phyloP scores from a whole-genome alignment of 1,284 basidiomycete species.

The Ustilago crameri region DNA sequence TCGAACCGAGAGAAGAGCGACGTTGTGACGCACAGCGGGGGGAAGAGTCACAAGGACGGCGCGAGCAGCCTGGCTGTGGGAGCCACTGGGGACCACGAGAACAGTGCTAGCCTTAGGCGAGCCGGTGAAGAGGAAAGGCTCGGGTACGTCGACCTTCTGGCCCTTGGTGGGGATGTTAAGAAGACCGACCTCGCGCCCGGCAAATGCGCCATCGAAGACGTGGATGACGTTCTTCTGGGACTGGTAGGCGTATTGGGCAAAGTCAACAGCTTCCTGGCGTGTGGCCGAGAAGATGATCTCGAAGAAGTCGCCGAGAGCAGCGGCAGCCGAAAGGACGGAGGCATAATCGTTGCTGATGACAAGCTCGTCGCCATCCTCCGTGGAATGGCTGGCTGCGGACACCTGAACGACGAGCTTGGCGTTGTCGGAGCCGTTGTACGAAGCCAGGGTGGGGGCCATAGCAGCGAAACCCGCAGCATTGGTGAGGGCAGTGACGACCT shows the following conservation, averaged over 20 bases:
- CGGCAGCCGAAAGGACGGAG: conserved; percentile 61
- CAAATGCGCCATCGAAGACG: conserved; percentile 67
- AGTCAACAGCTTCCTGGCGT: conserved; percentile 62
- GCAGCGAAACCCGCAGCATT: conserved; percentile 63
- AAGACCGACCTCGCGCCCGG: conserved; percentile 58
- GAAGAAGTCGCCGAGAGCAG: conserved; percentile 56
- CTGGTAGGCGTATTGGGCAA: conserved; percentile 63
- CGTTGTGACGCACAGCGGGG: conserved; percentile 46
- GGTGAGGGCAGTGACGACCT: conserved; percentile 62
- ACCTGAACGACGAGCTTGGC: conserved; percentile 65
- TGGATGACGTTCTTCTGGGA: conserved; percentile 57
- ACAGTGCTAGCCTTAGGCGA: conserved; percentile 57
- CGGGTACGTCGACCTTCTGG: conserved; percentile 74
- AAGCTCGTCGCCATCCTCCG: conserved; percentile 48
- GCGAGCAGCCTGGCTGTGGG: conserved; percentile 57
- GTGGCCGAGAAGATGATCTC: conserved; percentile 62
- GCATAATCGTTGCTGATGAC: conserved; percentile 65
- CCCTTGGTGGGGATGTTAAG: conserved; percentile 52
- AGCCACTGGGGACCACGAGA: conserved; percentile 64
- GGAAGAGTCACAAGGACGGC: conserved; percentile 57
- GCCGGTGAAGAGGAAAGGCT: conserved; percentile 64
- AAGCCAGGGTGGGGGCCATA: conserved; percentile 64
- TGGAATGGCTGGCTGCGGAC: conserved; percentile 60
- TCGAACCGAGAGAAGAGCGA: conserved; percentile 61
- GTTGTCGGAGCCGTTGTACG: conserved; percentile 43